Evolutionary conservation across 805 yeast species (phyloP), one percentile per base, ranked within the genome.

Genomic region (Wickerhamiella domercqiae): DNA sequence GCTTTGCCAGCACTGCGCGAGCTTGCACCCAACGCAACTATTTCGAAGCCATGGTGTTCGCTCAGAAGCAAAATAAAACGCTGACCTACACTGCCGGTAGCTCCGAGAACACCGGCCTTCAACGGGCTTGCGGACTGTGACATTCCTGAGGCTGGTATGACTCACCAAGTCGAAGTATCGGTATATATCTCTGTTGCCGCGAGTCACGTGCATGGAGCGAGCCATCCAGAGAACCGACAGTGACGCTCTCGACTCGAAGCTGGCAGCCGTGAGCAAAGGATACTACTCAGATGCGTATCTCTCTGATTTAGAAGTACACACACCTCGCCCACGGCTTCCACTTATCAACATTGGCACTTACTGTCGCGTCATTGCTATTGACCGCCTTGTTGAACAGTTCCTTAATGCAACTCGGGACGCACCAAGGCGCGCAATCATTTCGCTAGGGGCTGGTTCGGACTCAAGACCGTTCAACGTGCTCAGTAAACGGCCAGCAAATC

Each of bases 31-130:
- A 90, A 64, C 5, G 74, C 90, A 40, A 70, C 67, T 32, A 90
- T 61, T 57, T 83, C 83, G 52, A 90, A 84, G 43, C 82, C 82
- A 19, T 97, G 97, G 56, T 90, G 96, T 44, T 79, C 63, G 2
- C 84, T 70, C 45, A 90, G 66, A 35, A 90, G 65, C 34, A 87
- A 65, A 43, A 90, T 86, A 57, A 90, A 90, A 50, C 97, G 71
- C 61, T 90, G 98, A 40, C 98, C 98, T 28, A 90, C 98, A 31
- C 93, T 76, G 37, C 98, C 98, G 9, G 98, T 87, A 47, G 97
- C 97, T 36, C 98, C 98, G 44, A 87, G 67, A 49, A 90, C 96
- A 65, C 98, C 98, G 5, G 51, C 54, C 36, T 49, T 62, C 39
- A 42, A n/a, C n/a, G n/a, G n/a, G n/a, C n/a, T n/a, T n/a, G n/a